Base-by-base conservation (phyloP, 345 rosid genomes). In the Populus nigra region DNA sequence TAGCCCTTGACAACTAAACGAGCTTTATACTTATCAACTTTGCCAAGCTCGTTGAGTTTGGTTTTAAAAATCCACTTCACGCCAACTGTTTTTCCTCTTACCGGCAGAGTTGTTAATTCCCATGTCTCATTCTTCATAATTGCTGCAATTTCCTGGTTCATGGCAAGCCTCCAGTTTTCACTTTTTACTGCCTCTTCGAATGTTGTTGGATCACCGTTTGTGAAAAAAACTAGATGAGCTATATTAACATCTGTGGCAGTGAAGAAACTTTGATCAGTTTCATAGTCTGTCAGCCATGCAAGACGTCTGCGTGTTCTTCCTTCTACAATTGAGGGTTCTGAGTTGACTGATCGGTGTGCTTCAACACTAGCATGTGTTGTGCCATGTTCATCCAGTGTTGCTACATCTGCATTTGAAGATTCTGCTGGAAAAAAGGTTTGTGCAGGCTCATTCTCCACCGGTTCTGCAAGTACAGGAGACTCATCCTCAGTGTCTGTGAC, bases 401-500 rank as follows among this genome's bases (percentile, higher is more conserved):
- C 31, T 29, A 2, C 5, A 35, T 3, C 36, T 3, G 5, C 36
- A 35, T 3, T 3, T 35, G 5, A 35, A 7, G 9, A 2, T 29
- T 1, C 31, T 29, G 1, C 31, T 1, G 1, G 1, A 29, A 1
- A 1, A 29, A 29, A 29, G 1, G 0, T 1, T 1, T 29, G 31
- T 29, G 31, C 31, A 29, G 31, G 1, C 31, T 1, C 39, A 36
- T 36, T 36, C 1, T 36, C 31, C 31, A 29, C 31, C 31, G 1
- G 31, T 29, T 29, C 31, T 29, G 1, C 31, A 29, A 29, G 1
- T 29, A 2, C 1, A 29, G 1, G 1, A 1, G 1, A 1, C 31
- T 29, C 31, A 29, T 29, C 31, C 31, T 29, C 31, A 29, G 1
- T 29, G 1, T 29, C 1, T 1, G 31, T 29, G 31, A n/a, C 33